These are phyloP conservation scores for Hypoxylon sp. DNA, from an alignment of 2,329 filamentous ascomycete species.

Conservation along the genomic window DNA sequence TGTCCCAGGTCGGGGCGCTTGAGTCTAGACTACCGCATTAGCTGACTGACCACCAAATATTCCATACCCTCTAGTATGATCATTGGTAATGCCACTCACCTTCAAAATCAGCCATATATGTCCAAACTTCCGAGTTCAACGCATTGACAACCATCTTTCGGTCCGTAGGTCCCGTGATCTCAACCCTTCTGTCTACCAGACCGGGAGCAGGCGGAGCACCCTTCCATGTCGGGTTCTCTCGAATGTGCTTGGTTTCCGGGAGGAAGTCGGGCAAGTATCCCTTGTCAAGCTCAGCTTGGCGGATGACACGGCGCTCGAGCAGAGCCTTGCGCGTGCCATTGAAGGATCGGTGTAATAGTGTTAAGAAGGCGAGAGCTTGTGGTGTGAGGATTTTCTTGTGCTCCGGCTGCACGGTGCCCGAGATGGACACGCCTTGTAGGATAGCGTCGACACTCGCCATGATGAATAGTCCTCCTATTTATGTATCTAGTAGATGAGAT, in stretches of 20 bases:
- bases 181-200: slow-evolving; percentile 89
- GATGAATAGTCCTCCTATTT: slow-evolving; percentile 38
- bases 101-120: slow-evolving; percentile 99
- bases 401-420: slow-evolving; percentile 78
- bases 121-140: slow-evolving; percentile 94
- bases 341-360: slow-evolving; percentile 94
- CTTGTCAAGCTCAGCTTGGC: slow-evolving; percentile 93
- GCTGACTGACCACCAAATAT: too few relatives aligned
- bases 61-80: too few relatives aligned
- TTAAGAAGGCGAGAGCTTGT: slow-evolving; percentile 89
- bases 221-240: slow-evolving; percentile 93
- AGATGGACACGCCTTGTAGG: slow-evolving; percentile 87
- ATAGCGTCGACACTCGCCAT: slow-evolving; percentile 79
- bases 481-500: not conserved
- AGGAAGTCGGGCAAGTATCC: slow-evolving; percentile 92
- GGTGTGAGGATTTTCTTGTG: slow-evolving; percentile 92
- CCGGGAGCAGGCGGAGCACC: slow-evolving; percentile 91
- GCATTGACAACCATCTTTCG: slow-evolving; percentile 99
- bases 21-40: too few relatives aligned
- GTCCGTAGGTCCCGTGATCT: slow-evolving; percentile 97
- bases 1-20: slow-evolving; percentile 95
- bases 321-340: slow-evolving; percentile 87
- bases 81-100: too few relatives aligned
- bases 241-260: slow-evolving; percentile 93
- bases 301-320: slow-evolving; percentile 83